Evolutionary conservation across 345 rosid genomes (phyloP).

Genomic region (Eucalyptus pauciflora): DNA sequence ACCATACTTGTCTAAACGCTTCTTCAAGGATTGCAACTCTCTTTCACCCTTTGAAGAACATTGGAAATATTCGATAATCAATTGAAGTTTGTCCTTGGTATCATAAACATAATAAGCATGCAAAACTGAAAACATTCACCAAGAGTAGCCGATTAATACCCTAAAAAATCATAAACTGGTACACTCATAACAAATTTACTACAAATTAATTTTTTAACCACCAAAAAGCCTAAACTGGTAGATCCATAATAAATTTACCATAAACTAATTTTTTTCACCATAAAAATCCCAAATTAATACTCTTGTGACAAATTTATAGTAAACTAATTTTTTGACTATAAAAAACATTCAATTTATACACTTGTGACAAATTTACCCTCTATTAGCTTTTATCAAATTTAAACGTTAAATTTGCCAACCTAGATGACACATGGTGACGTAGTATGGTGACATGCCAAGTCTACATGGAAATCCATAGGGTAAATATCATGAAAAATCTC

Average conservation of each 20-base stretch:
- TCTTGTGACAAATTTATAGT: no score
- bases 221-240: rapidly evolving
- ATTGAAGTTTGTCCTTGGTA: not conserved
- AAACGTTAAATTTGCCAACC: rapidly evolving
- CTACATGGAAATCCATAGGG: rapidly evolving
- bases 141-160: rapidly evolving
- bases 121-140: not conserved
- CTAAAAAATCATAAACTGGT: rapidly evolving
- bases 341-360: rapidly evolving
- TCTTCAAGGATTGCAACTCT: conserved; percentile 66
- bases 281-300: no score
- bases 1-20: conserved; percentile 49
- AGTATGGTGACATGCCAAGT: rapidly evolving
- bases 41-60: conserved; percentile 54
- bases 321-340: no score
- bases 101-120: not conserved
- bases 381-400: rapidly evolving
- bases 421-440: no score
- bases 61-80: not conserved
- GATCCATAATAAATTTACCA: rapidly evolving
- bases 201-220: rapidly evolving
- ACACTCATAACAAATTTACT: rapidly evolving
- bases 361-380: rapidly evolving
- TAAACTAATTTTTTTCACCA: no score
- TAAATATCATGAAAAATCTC: no score